Evolutionary conservation across 2,329 filamentous ascomycete species (phyloP).

Genomic region (Talaromyces sp.): DNA sequence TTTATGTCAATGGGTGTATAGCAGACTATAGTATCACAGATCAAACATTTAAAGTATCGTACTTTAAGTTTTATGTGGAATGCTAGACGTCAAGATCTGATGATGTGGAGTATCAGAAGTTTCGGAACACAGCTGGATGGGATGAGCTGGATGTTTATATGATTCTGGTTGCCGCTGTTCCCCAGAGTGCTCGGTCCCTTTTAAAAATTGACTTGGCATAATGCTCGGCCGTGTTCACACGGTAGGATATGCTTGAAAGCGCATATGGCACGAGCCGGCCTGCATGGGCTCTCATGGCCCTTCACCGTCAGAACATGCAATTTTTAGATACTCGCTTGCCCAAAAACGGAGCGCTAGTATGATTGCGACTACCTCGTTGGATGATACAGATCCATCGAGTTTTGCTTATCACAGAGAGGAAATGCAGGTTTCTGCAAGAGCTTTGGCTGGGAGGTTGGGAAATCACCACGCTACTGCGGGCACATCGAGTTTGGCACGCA

Average conservation of each 20-base stretch:
- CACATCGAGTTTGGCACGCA: conserved; percentile 4
- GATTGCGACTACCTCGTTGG: neutral
- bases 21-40: too few relatives aligned
- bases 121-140: neutral
- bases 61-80: too few relatives aligned
- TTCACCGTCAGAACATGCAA: conserved; percentile 1
- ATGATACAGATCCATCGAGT: neutral
- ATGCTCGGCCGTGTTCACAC: neutral
- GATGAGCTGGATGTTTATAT: conserved; percentile 1
- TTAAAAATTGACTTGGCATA: neutral
- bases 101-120: neutral
- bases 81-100: neutral
- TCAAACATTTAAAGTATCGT: too few relatives aligned
- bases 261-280: neutral
- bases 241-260: conserved; percentile 9
- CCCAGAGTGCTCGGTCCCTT: neutral
- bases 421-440: too few relatives aligned
- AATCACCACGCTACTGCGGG: conserved; percentile 14
- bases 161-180: neutral
- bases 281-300: conserved; percentile 2
- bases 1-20: neutral
- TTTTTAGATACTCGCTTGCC: conserved; percentile 2
- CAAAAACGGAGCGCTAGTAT: too few relatives aligned
- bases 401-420: too few relatives aligned
- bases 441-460: too few relatives aligned